Percentiles rank a stretch among this genome's conserved stretches.
phyloP scores from a whole-genome alignment of 2,329 filamentous ascomycete species.

The Curvularia lunata region DNA sequence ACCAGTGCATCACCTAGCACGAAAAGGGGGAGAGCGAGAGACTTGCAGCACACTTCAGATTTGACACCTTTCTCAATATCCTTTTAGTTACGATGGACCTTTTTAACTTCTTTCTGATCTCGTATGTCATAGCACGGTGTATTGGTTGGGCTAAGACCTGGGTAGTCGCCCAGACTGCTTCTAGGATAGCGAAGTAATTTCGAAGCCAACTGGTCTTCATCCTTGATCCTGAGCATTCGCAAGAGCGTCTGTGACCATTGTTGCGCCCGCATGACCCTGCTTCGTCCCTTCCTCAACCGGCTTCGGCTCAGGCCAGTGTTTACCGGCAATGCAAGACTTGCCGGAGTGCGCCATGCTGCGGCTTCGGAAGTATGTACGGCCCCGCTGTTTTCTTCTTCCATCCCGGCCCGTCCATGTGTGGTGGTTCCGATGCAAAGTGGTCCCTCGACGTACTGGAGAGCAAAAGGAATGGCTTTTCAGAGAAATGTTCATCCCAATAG shows the following conservation, averaged over 20 bases:
- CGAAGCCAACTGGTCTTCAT: constrained; percentile 18
- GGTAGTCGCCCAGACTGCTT: constrained; percentile 17
- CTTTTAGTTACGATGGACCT: constrained; percentile 43
- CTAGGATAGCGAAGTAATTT: constrained; percentile 41
- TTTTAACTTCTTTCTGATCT: constrained; percentile 36
- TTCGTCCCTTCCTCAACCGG: background rate
- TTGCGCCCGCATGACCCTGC: background rate
- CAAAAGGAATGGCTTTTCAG: background rate
- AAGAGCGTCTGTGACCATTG: background rate
- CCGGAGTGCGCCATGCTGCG: background rate
- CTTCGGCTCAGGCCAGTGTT: constrained; percentile 1
- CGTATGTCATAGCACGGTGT: constrained; percentile 41
- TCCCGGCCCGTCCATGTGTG: background rate
- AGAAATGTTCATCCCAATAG: constrained; percentile 29
- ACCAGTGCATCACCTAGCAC: constrained; percentile 49
- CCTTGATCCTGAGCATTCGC: constrained; percentile 13
- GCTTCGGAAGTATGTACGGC: background rate
- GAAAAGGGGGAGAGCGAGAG: constrained; percentile 27
- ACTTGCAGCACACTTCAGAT: constrained; percentile 34
- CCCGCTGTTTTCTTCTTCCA: background rate
- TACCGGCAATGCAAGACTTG: background rate
- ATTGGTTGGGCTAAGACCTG: constrained; percentile 31
- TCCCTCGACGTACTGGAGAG: background rate
- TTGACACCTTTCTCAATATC: constrained; percentile 43
- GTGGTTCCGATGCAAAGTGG: background rate